These are phyloP conservation scores for Hemisphaericaspora xylofermentans DNA, from an alignment of 1,139 yeast species.

Conservation along the genomic window DNA sequence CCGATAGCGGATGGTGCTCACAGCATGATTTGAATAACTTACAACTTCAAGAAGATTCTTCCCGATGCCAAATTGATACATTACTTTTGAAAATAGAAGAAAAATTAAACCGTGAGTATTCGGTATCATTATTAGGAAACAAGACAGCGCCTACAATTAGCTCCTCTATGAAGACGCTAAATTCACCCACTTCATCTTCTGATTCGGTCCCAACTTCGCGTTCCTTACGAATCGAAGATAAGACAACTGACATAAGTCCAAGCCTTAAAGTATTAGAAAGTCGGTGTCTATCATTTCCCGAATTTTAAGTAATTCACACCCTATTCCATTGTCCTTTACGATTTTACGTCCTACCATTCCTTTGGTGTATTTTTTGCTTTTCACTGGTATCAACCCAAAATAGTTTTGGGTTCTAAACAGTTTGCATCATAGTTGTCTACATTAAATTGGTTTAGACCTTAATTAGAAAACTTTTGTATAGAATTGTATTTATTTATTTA, in stretches of 20 bases:
- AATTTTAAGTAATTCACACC: conserved; percentile 10
- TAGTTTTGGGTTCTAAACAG: background rate
- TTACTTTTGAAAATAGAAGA: conserved; percentile 33
- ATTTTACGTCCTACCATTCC: background rate
- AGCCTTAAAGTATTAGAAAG: conserved; percentile 24
- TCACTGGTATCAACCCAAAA: background rate
- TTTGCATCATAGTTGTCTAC: background rate
- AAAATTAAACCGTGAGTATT: conserved; percentile 27
- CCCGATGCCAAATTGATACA: conserved; percentile 33
- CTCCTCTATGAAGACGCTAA: background rate
- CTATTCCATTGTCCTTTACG: background rate
- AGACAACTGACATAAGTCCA: conserved; percentile 22
- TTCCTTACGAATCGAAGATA: conserved; percentile 8
- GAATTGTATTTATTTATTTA: background rate
- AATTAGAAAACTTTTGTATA: background rate
- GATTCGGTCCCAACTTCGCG: background rate
- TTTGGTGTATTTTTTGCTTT: background rate
- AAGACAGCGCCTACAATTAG: background rate
- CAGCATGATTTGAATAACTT: conserved; percentile 43
- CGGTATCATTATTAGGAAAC: conserved; percentile 21
- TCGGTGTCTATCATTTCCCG: conserved; percentile 26
- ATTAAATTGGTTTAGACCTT: background rate
- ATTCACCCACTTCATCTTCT: conserved; percentile 1
- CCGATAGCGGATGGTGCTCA: conserved; percentile 48
- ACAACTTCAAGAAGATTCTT: conserved; percentile 35